A percentile compares a stretch with the other conserved stretches of the same genome.
Evolutionary conservation across 371 early-diverging fungal species (phyloP).

Genomic region (Lichtheimia ramosa): DNA sequence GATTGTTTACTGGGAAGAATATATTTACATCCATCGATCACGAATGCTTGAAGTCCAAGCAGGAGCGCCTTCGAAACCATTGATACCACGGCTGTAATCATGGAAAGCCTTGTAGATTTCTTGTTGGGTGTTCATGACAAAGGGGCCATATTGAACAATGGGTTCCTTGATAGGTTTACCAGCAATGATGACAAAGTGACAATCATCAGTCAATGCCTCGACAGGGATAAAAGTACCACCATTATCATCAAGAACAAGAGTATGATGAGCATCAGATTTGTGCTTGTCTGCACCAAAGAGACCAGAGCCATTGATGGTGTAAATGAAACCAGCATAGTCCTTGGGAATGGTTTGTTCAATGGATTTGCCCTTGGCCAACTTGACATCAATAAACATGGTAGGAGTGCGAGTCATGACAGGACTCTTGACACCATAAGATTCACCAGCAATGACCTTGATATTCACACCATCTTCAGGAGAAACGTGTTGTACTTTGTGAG

Average conservation of each 20-base stretch:
- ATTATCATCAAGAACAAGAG: constrained; percentile 51
- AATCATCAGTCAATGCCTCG: constrained; percentile 49
- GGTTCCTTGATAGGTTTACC: constrained; percentile 61
- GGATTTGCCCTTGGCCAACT: constrained; percentile 52
- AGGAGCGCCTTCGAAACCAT: constrained; percentile 60
- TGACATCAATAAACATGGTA: constrained; percentile 72
- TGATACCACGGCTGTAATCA: constrained; percentile 48
- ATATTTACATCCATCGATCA: constrained; percentile 9
- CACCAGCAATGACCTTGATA: constrained; percentile 82
- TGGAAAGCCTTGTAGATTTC: constrained; percentile 56
- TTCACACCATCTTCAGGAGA: constrained; percentile 54
- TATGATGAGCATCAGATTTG: constrained; percentile 55
- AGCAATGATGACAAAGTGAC: constrained; percentile 62
- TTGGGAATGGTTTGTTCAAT: constrained; percentile 62
- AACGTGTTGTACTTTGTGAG: constrained; percentile 58
- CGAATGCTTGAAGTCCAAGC: constrained; percentile 39
- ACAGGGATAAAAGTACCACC: constrained; percentile 42
- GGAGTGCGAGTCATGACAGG: constrained; percentile 69
- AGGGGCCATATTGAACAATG: constrained; percentile 61
- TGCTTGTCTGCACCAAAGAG: constrained; percentile 50
- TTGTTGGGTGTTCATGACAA: constrained; percentile 59
- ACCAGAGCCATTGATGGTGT: constrained; percentile 62
- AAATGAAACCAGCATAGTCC: constrained; percentile 65
- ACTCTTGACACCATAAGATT: constrained; percentile 59
- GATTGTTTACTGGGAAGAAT: not conserved